Conservation (phyloP, 2,329 filamentous ascomycete genomes). For the Trichoderma arundinaceum region DNA sequence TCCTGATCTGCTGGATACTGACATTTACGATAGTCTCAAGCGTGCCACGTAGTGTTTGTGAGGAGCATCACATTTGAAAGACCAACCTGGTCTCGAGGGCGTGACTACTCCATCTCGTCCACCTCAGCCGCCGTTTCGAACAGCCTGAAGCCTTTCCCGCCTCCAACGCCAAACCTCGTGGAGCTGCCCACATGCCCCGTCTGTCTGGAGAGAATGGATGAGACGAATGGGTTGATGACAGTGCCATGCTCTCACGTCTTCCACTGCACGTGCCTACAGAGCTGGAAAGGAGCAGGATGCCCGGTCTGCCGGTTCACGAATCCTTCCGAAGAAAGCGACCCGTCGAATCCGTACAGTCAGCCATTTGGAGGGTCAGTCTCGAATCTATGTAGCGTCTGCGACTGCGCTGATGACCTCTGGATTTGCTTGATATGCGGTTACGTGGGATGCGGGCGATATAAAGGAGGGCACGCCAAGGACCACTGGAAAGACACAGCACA, state of each 20-base stretch:
- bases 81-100: conserved; percentile 54
- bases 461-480: conserved; percentile 88
- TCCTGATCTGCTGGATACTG: neutral
- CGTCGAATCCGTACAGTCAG: conserved; percentile 55
- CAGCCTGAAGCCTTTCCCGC: conserved; percentile 65
- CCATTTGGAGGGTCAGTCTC: conserved; percentile 65
- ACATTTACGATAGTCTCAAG: conserved; percentile 68
- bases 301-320: conserved; percentile 91
- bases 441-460: conserved; percentile 92
- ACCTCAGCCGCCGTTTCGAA: conserved; percentile 49
- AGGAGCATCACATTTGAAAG: conserved; percentile 87
- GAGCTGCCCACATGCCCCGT: conserved; percentile 96
- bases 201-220: conserved; percentile 97
- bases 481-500: conserved; percentile 92
- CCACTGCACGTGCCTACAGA: conserved; percentile 93
- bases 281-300: conserved; percentile 93
- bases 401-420: conserved; percentile 84
- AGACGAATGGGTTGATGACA: conserved; percentile 91
- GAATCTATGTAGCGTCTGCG: conserved; percentile 82
- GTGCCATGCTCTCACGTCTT: conserved; percentile 98
- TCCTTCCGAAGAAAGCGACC: conserved; percentile 51
- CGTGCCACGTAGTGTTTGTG: conserved; percentile 93
- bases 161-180: conserved; percentile 78
- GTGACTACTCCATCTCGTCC: conserved; percentile 66
- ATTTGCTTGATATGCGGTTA: conserved; percentile 93